Base-by-base conservation (phyloP, 352 stramenopile species). In the Phytophthora citrophthora region DNA sequence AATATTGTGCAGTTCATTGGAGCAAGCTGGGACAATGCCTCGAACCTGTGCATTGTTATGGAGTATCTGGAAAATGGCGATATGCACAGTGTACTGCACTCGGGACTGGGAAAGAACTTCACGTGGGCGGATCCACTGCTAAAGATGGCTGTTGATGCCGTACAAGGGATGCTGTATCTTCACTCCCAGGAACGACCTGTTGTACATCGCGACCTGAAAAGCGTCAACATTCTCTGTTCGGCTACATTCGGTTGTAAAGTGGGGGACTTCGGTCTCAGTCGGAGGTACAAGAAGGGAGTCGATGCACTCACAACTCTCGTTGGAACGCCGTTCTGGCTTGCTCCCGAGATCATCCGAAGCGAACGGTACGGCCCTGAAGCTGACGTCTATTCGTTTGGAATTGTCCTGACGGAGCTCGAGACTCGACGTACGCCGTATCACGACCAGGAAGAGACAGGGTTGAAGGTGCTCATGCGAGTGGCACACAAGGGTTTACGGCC, bases 1-100 rank as follows among this genome's bases (percentile, higher is more conserved):
- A 96, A 96, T 52, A 93, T 96, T 54, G 88, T 96, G 11, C 88
- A 96, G 61, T 94, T 96, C 43, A 96, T 96, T 32, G 88, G 88
- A 31, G 88, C 88, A 27, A 95, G 83, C 51, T 96, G 88, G 88
- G 86, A 96, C 54, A 95, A 95, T 54, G 88, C 80, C 26, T 93
- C 86, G 3, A 96, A 96, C 54, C 55, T 96, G 46, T 96, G 88
- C 38, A 94, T 96, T 50, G 81, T 96, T 24, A 94, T 96, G 85
- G 88, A 96, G 49, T 96, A 93, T 60, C 48, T 96, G n/a, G 88
- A 96, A 59, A 94, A 95, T 54, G 88, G 88, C 16, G 88, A 96
- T 54, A 89, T 96, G 82, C 88, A 96, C 65, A 84, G 77, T 49
- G 86, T 95, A 23, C 72, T 96, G 34, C 86, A 96, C 64, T 93